Conservation (phyloP, 805 yeast genomes). For the Candida tammaniensis region DNA sequence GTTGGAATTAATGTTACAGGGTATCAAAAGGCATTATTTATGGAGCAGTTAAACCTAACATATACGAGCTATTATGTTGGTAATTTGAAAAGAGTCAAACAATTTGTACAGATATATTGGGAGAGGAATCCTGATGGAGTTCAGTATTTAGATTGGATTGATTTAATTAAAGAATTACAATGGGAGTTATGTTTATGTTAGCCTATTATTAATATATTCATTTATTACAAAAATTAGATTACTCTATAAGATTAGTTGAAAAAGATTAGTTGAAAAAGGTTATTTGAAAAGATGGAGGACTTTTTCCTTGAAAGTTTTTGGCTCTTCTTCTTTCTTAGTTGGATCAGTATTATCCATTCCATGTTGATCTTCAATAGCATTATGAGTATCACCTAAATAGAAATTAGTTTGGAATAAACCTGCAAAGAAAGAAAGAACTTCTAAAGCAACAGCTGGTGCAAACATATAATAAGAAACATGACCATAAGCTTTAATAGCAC, state of each 20-base stretch:
- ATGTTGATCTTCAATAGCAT: slow-evolving; percentile 27
- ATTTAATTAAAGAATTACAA: slow-evolving; percentile 21
- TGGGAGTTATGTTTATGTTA: slow-evolving; percentile 19
- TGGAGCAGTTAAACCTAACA: slow-evolving; percentile 13
- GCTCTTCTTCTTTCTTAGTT: slow-evolving; percentile 1
- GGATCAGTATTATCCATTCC: slow-evolving; percentile 9
- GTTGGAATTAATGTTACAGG: slow-evolving; percentile 18
- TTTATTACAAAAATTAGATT: no score
- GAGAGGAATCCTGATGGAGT: slow-evolving; percentile 17
- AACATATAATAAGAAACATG: slow-evolving; percentile 25
- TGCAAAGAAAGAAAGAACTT: slow-evolving; percentile 25
- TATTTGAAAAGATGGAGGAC: neutral
- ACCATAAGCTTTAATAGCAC: slow-evolving; percentile 29
- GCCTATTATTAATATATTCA: neutral
- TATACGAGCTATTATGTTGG: slow-evolving; percentile 14
- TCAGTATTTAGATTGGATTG: slow-evolving; percentile 21
- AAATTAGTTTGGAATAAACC: slow-evolving; percentile 31
- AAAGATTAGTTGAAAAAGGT: no score
- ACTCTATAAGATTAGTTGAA: no score
- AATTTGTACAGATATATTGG: slow-evolving; percentile 19
- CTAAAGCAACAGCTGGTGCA: slow-evolving; percentile 25
- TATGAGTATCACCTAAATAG: slow-evolving; percentile 34
- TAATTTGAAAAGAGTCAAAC: slow-evolving; percentile 16
- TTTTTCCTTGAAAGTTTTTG: slow-evolving; percentile 3
- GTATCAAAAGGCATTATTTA: slow-evolving; percentile 15